Evolutionary conservation across 176 grass and related monocot species (phyloP), one percentile per base, ranked within the genome.

Genomic region (Olyra latifolia): DNA sequence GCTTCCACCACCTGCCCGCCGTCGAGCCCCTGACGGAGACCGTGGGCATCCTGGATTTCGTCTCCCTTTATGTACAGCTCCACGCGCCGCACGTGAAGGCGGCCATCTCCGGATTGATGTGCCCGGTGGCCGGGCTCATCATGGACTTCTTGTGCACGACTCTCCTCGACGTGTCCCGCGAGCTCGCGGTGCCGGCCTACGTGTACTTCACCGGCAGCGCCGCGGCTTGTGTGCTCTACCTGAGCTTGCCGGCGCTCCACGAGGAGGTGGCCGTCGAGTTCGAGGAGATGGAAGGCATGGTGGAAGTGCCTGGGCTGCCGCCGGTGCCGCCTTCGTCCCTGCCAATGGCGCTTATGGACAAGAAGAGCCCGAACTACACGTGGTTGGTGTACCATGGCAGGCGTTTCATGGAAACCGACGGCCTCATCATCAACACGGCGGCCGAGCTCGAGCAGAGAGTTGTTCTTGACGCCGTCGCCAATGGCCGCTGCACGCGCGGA

Each of bases 381-480:
- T 87, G 59, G 58, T 87, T 84, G 22, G 59, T 80, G 38, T 64
- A 83, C 68, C 79, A 91, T n/a, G 88, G 72, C 43, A 55, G 54
- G 59, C 65, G 87, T 4, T 85, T 83, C 52, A 29, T 23, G 9
- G 80, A 87, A 32, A 15, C 80, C 40, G 70, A 91, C 45, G 84
- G 80, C 45, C 62, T 87, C 68, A 87, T 91, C 54, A 25, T 91
- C 29, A 91, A 91, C 85, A 81, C 88, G 43, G 58, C 48, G 0
- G 49, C 68, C 22, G 84, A 78, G 52, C 74, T 91, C 19, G 88
- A 91, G 57, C 67, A 29, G 28, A 58, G 64, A 25, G 72, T 74
- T 1, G 54, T 91, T 35, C 32, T 35, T 2, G 32, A 35, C 32
- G 32, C 32, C 32, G 5, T 35, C 32, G 32, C 32, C 0, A 57